Conservation (phyloP, 148 eudicot species). For the Heliamphora exappendiculata region DNA sequence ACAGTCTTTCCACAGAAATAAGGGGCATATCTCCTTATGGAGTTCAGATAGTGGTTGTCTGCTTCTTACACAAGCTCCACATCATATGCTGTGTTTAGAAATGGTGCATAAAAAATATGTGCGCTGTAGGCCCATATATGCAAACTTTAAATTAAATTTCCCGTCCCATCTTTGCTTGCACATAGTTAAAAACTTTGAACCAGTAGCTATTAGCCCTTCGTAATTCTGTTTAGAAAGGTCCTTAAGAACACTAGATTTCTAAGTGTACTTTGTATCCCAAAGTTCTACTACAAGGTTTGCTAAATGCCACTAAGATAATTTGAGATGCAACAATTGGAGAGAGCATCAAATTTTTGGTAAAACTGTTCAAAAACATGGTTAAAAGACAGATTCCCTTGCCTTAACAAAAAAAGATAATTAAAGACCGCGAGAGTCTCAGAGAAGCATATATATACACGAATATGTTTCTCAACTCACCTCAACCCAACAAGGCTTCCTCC, state of each 20-base stretch:
- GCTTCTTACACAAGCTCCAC: no score
- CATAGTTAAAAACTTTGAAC: neutral
- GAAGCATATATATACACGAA: neutral
- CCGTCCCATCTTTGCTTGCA: neutral
- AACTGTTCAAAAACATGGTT: no score
- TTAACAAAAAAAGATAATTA: no score
- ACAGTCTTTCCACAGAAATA: no score
- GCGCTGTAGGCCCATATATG: no score
- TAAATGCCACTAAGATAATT: neutral
- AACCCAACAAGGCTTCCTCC: neutral
- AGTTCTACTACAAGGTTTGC: neutral
- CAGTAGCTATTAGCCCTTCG: no score
- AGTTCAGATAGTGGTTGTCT: no score
- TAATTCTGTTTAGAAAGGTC: no score
- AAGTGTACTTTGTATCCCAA: no score
- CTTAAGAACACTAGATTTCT: no score
- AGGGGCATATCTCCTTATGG: no score
- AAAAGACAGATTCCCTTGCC: no score
- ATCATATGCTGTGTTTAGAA: neutral
- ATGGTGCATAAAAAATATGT: neutral
- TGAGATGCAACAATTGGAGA: neutral
- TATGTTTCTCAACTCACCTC: neutral
- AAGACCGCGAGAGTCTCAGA: neutral
- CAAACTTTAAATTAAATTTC: neutral
- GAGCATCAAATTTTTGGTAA: neutral